Conservation (phyloP, 768 basidiomycete species). For the Mycena metata region DNA sequence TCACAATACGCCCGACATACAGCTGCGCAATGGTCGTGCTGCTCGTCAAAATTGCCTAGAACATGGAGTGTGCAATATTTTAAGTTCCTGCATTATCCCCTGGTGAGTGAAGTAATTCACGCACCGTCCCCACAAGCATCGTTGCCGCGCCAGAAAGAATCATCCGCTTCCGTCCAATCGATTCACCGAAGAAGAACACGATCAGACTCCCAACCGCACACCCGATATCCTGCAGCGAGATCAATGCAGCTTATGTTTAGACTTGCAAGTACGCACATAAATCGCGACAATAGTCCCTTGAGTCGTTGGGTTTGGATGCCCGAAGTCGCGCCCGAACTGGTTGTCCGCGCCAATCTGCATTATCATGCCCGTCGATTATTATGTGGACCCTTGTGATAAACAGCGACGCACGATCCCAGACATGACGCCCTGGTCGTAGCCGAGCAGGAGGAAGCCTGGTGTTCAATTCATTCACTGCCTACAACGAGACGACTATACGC, state of each 20-base stretch:
- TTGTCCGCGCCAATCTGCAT: slow-evolving; percentile 56
- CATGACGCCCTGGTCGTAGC: slow-evolving; percentile 59
- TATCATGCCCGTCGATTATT: neutral
- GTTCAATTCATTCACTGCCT: neutral
- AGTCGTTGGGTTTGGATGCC: slow-evolving; percentile 51
- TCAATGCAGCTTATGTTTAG: neutral
- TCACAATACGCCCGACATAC: slow-evolving; percentile 54
- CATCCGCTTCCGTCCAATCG: slow-evolving; percentile 54
- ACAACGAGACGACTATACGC: neutral
- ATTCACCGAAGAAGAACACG: slow-evolving; percentile 55
- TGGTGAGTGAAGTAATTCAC: slow-evolving; percentile 11
- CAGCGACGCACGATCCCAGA: slow-evolving; percentile 51
- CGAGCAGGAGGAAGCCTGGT: slow-evolving; percentile 48
- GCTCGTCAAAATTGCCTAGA: slow-evolving; percentile 54
- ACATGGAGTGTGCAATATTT: neutral
- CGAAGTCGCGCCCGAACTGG: slow-evolving; percentile 55
- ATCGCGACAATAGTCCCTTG: slow-evolving; percentile 58
- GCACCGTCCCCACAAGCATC: slow-evolving; percentile 55
- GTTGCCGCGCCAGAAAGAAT: slow-evolving; percentile 53
- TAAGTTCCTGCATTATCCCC: neutral
- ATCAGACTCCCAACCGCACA: slow-evolving; percentile 54
- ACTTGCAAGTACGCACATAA: slow-evolving; percentile 43
- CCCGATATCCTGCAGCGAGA: slow-evolving; percentile 51
- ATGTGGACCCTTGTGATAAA: neutral
- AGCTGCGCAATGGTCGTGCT: slow-evolving; percentile 55